Conservation (phyloP, 1,139 yeast species). For the Yamadazyma sp. region DNA sequence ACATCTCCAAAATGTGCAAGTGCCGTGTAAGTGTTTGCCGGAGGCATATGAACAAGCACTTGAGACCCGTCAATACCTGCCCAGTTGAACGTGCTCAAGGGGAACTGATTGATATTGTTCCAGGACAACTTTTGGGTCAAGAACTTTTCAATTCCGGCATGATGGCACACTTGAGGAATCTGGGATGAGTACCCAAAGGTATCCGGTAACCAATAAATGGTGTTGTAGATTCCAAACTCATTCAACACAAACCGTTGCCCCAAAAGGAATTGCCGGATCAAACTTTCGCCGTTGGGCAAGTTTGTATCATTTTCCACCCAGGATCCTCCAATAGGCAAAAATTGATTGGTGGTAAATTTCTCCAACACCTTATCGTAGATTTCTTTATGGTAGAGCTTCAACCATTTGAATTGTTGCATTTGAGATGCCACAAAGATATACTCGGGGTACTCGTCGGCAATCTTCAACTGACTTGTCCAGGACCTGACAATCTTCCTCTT, state of each 20-base stretch:
- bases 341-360: conserved; percentile 71
- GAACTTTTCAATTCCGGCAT: conserved; percentile 80
- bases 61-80: conserved; percentile 92
- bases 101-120: conserved; percentile 92
- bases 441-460: conserved; percentile 88
- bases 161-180: conserved; percentile 86
- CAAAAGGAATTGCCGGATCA: conserved; percentile 81
- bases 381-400: conserved; percentile 80
- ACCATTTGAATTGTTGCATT: conserved; percentile 95
- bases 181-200: conserved; percentile 96
- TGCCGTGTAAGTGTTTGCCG: conserved; percentile 93
- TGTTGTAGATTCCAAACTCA: conserved; percentile 74
- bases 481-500: conserved; percentile 88
- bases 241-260: conserved; percentile 85
- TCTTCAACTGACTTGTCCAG: conserved; percentile 89
- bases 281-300: conserved; percentile 88
- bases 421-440: conserved; percentile 93
- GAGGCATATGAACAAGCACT: conserved; percentile 95
- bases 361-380: conserved; percentile 61
- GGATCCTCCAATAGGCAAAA: conserved; percentile 90
- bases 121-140: conserved; percentile 93
- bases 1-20: conserved; percentile 92
- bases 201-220: conserved; percentile 92
- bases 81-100: conserved; percentile 92
- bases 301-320: conserved; percentile 99